Percentiles rank a stretch among this genome's conserved stretches.
Evolutionary conservation across 345 rosid species (phyloP).

Genomic region (Geranium brycei): DNA sequence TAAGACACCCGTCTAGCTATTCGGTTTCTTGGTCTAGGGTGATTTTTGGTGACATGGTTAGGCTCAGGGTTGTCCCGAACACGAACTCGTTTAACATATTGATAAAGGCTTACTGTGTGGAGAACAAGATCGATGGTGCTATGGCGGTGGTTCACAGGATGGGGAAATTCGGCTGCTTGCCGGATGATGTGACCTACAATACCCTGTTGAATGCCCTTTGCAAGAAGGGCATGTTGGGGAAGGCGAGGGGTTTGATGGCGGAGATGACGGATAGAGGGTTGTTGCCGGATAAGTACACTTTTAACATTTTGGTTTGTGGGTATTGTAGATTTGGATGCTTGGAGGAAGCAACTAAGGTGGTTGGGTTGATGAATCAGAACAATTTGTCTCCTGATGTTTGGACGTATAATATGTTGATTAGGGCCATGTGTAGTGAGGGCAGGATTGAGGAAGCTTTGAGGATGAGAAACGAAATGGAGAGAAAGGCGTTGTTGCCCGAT

Average conservation of each 20-base stretch:
- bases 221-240: slow-evolving; percentile 68
- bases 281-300: slow-evolving; percentile 45
- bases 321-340: slow-evolving; percentile 65
- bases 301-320: slow-evolving; percentile 49
- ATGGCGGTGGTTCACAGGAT: slow-evolving; percentile 35
- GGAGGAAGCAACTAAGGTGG: slow-evolving; percentile 53
- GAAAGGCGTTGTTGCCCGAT: slow-evolving; percentile 48
- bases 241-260: slow-evolving; percentile 47
- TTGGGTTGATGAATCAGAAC: slow-evolving; percentile 56
- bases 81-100: slow-evolving; percentile 47
- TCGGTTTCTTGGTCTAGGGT: slow-evolving; percentile 35
- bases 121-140: slow-evolving; percentile 41
- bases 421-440: slow-evolving; percentile 45
- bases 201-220: slow-evolving; percentile 52
- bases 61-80: slow-evolving; percentile 36
- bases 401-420: slow-evolving; percentile 58
- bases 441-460: slow-evolving; percentile 46
- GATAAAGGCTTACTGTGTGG: slow-evolving; percentile 64
- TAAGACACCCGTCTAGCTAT: slow-evolving; percentile 50
- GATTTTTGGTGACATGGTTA: slow-evolving; percentile 39
- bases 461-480: slow-evolving; percentile 59
- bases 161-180: slow-evolving; percentile 42
- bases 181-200: slow-evolving; percentile 58
- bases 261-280: slow-evolving; percentile 57
- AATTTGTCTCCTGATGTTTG: slow-evolving; percentile 47